These are phyloP conservation scores for Cicer pinnatifidum DNA, from an alignment of 306 rosid species.

Conservation along the genomic window DNA sequence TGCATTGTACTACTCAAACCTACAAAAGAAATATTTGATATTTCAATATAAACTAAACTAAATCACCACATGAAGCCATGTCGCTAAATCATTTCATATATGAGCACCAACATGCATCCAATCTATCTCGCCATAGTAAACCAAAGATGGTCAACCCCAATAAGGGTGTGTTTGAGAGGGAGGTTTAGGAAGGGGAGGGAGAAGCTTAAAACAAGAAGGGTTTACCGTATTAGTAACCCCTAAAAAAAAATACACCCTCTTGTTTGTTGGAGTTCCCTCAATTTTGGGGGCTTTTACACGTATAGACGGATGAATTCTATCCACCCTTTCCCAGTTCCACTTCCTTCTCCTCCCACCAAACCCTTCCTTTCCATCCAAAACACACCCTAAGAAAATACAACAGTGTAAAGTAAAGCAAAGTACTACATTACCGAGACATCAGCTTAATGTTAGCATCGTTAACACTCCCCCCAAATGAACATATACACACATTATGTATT, in stretches of 20 bases:
- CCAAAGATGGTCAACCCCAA: background rate
- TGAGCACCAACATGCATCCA: slow-evolving; percentile 9
- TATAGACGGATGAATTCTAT: too few species aligned
- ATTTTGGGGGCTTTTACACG: too few species aligned
- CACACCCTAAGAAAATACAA: background rate
- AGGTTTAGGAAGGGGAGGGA: too few species aligned
- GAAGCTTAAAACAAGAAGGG: too few species aligned
- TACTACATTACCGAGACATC: slow-evolving; percentile 17
- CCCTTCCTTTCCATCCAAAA: background rate
- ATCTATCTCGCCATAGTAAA: slow-evolving; percentile 26
- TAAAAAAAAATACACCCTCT: too few species aligned
- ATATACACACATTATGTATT: background rate
- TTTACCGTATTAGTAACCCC: too few species aligned
- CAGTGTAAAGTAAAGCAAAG: slow-evolving; percentile 6
- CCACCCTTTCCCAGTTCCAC: background rate
- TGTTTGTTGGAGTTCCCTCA: too few species aligned
- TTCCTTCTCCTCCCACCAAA: background rate
- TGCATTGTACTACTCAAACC: slow-evolving; percentile 4
- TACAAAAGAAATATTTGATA: slow-evolving; percentile 17
- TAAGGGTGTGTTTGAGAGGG: background rate
- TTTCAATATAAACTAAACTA: slow-evolving; percentile 16
- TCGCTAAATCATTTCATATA: slow-evolving; percentile 20
- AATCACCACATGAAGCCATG: slow-evolving; percentile 3
- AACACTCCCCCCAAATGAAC: background rate
- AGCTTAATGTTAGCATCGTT: slow-evolving; percentile 5